Base-by-base conservation (phyloP, 2,329 filamentous ascomycete species). In the Penicillium nordicum region DNA sequence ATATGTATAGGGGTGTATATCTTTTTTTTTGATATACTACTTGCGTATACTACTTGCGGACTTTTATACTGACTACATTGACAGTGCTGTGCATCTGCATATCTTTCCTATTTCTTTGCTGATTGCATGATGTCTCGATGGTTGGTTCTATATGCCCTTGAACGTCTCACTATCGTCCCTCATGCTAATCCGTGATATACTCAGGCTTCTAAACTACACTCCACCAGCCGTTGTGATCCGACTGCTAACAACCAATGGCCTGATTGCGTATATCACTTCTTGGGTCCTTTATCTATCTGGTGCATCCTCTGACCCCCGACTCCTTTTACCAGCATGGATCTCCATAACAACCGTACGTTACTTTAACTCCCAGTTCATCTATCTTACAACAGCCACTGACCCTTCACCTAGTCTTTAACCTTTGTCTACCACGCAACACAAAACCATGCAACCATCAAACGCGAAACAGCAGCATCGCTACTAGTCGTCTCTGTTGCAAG, bases 121-220 rank as follows among this genome's bases (percentile, higher is more conserved):
- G 89, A 92, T 75, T 90, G 88, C 73, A 82, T 92, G 67, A 92
- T 92, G 88, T 91, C 88, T 59, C 80, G 89, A 75, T 92, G 89
- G 88, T 89, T 69, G 43, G 80, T 74, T 42, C 18, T 32, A 40
- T 23, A 38, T 12, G 40, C 34, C 30, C 32, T 43, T n/a, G 14
- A 32, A 52, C n/a, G 7, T 21, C 10, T 48, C 32, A n/a, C 12
- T 46, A 41, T 42, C 34, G 5, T 44, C 46, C 32, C 6, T 48
- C 38, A 32, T 55, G 34, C 37, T 38, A 40, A 55, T 48, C 10
- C 1, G 12, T 37, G 18, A 36, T 38, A 25, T 46, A n/a, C 46
- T 30, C 56, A 89, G 88, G 90, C 86, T 94, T 66, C 81, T 93
- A 64, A 88, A 92, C 72, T 94, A 93, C 76, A 91, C 89, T 14